Percentiles rank a stretch among this genome's conserved stretches.
Conservation (phyloP, 2,329 filamentous ascomycete species). For the Ophiostoma sp. region DNA sequence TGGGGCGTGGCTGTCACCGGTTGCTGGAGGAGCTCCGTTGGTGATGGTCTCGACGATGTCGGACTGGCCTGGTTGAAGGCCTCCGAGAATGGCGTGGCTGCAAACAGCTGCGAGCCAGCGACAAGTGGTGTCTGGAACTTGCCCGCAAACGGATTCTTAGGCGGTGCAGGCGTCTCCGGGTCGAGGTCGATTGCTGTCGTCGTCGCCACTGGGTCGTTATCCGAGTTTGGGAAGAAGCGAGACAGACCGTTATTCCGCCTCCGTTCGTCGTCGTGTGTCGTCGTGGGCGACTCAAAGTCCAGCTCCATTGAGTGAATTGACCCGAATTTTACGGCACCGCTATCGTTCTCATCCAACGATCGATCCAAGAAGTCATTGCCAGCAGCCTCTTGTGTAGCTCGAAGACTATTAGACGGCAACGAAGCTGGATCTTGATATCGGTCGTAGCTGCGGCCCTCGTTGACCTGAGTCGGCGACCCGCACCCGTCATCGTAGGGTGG, state of each 20-base stretch:
- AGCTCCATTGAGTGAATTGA: slow-evolving; percentile 40
- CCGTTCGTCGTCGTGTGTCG: slow-evolving; percentile 8
- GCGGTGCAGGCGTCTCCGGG: slow-evolving; percentile 52
- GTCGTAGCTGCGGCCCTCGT: slow-evolving; percentile 58
- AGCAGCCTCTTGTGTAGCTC: slow-evolving; percentile 22
- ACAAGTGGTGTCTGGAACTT: slow-evolving; percentile 40
- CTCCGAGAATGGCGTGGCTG: slow-evolving; percentile 56
- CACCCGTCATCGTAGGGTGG: slow-evolving; percentile 37
- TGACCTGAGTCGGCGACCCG: slow-evolving; percentile 57
- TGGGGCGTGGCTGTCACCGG: slow-evolving; percentile 47
- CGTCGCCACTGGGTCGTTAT: slow-evolving; percentile 7
- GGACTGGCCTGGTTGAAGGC: slow-evolving; percentile 52
- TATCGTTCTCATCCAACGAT: slow-evolving; percentile 48
- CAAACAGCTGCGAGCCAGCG: slow-evolving; percentile 54
- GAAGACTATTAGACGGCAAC: slow-evolving; percentile 24
- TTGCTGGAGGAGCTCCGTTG: slow-evolving; percentile 46
- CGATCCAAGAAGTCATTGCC: slow-evolving; percentile 33
- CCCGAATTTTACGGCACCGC: slow-evolving; percentile 51
- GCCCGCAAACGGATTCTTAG: slow-evolving; percentile 51
- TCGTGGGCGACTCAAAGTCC: slow-evolving; percentile 40
- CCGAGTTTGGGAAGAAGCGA: slow-evolving; percentile 25
- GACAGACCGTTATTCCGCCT: neutral
- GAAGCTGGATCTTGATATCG: slow-evolving; percentile 37
- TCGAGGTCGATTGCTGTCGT: neutral
- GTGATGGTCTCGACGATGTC: slow-evolving; percentile 60